Conservation (phyloP, 257 asterid species). For the Scutellaria barbata region DNA sequence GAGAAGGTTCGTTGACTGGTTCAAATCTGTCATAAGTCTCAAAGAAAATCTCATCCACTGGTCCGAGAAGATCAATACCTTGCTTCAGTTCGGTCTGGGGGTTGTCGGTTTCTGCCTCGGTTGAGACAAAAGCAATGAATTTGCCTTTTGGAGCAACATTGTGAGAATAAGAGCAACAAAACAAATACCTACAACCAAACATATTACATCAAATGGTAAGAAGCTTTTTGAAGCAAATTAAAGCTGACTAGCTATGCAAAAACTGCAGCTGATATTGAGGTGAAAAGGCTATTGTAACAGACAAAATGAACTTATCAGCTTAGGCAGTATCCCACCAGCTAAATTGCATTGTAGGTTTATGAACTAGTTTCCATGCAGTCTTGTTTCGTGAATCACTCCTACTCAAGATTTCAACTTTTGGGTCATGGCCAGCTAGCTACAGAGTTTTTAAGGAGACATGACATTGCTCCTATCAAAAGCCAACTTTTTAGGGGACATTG, state of each 20-base stretch:
- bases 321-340: background rate
- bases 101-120: constrained; percentile 92
- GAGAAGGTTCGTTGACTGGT: constrained; percentile 82
- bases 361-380: background rate
- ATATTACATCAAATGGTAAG: constrained; percentile 24
- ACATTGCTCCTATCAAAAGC: too few relatives aligned
- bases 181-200: constrained; percentile 71
- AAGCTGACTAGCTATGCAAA: background rate
- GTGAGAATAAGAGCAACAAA: constrained; percentile 96
- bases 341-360: constrained; percentile 4
- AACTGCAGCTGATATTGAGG: background rate
- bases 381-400: background rate
- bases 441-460: background rate
- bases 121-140: constrained; percentile 89
- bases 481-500: too few relatives aligned
- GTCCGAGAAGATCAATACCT: constrained; percentile 92
- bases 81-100: constrained; percentile 89
- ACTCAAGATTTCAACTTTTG: constrained; percentile 2
- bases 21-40: constrained; percentile 88
- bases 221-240: constrained; percentile 3
- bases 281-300: background rate
- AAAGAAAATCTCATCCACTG: constrained; percentile 91
- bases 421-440: background rate
- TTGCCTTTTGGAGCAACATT: constrained; percentile 98
- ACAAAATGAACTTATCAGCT: background rate